A percentile compares a stretch with the other conserved stretches of the same genome.
These are phyloP conservation scores for Stemphylium lycopersici DNA, from an alignment of 2,329 filamentous ascomycete species.

Conservation along the genomic window DNA sequence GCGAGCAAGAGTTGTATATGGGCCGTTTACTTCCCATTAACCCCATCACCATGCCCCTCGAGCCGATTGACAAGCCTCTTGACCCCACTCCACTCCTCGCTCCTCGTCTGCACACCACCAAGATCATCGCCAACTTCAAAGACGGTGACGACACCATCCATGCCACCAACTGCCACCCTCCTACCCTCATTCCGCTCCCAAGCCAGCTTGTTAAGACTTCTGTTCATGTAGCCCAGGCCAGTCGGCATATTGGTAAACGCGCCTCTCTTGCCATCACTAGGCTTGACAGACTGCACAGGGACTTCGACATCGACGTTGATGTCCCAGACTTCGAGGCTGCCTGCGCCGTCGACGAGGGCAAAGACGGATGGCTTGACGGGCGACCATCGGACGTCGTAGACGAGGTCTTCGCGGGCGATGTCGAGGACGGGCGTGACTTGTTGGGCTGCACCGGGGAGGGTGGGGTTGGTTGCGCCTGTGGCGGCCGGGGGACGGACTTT, in stretches of 20 bases:
- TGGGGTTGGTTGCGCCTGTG: slow-evolving; percentile 57
- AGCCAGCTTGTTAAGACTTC: slow-evolving; percentile 90
- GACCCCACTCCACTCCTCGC: slow-evolving; percentile 90
- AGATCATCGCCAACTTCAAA: slow-evolving; percentile 88
- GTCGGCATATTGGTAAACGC: slow-evolving; percentile 46
- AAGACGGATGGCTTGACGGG: slow-evolving; percentile 94
- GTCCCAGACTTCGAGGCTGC: slow-evolving; percentile 93
- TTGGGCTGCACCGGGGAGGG: slow-evolving; percentile 44
- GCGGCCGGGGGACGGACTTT: slow-evolving; percentile 84
- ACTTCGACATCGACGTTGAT: slow-evolving; percentile 91
- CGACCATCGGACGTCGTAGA: slow-evolving; percentile 96
- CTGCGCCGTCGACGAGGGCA: slow-evolving; percentile 90
- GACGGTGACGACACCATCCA: slow-evolving; percentile 87
- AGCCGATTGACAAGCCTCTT: slow-evolving; percentile 85
- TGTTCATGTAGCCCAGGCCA: slow-evolving; percentile 69
- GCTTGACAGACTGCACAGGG: slow-evolving; percentile 79
- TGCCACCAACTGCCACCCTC: slow-evolving; percentile 84
- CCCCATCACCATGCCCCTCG: slow-evolving; percentile 55
- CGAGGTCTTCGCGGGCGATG: slow-evolving; percentile 91
- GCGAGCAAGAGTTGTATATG: too few relatives aligned
- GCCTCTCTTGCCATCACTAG: slow-evolving; percentile 59
- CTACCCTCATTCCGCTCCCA: slow-evolving; percentile 93
- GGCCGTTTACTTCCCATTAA: slow-evolving; percentile 29
- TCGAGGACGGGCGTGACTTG: slow-evolving; percentile 80
- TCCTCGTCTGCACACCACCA: slow-evolving; percentile 83